Percentiles rank a stretch among this genome's conserved stretches.
Evolutionary conservation across 768 basidiomycete species (phyloP).

Genomic region (Boletus reticuloceps): DNA sequence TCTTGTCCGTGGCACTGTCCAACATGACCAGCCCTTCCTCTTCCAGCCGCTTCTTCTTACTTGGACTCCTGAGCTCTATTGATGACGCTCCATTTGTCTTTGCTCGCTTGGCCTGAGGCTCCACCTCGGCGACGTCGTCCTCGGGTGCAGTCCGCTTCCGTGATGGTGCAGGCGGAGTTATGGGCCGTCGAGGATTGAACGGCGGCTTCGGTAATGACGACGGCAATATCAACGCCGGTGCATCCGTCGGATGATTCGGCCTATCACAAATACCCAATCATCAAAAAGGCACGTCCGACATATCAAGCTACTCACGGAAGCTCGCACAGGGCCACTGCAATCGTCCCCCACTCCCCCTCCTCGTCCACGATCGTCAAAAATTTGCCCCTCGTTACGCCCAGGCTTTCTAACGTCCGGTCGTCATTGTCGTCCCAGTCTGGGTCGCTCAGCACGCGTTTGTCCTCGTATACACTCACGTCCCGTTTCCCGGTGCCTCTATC

Average conservation of each 20-base stretch:
- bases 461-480: constrained; percentile 86
- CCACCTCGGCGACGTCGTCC: constrained; percentile 54
- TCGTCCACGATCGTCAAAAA: constrained; percentile 90
- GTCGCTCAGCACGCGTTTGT: constrained; percentile 82
- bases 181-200: constrained; percentile 38
- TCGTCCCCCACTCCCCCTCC: constrained; percentile 70
- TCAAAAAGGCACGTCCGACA: neutral
- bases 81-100: constrained; percentile 31
- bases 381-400: constrained; percentile 79
- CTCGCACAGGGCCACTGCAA: constrained; percentile 64
- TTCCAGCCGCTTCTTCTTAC: constrained; percentile 63
- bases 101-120: constrained; percentile 56
- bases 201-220: constrained; percentile 59
- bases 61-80: constrained; percentile 45
- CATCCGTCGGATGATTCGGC: constrained; percentile 52
- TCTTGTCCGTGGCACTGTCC: constrained; percentile 51
- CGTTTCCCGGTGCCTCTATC: constrained; percentile 36
- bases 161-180: constrained; percentile 40
- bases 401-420: constrained; percentile 73
- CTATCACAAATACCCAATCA: constrained; percentile 31
- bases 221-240: constrained; percentile 60
- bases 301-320: constrained; percentile 60
- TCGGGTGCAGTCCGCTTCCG: constrained; percentile 60
- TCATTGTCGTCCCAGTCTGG: constrained; percentile 59
- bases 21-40: constrained; percentile 73